These are phyloP conservation scores for Leccinum cinnamomeum DNA, from an alignment of 1,284 basidiomycete species.

Conservation along the genomic window DNA sequence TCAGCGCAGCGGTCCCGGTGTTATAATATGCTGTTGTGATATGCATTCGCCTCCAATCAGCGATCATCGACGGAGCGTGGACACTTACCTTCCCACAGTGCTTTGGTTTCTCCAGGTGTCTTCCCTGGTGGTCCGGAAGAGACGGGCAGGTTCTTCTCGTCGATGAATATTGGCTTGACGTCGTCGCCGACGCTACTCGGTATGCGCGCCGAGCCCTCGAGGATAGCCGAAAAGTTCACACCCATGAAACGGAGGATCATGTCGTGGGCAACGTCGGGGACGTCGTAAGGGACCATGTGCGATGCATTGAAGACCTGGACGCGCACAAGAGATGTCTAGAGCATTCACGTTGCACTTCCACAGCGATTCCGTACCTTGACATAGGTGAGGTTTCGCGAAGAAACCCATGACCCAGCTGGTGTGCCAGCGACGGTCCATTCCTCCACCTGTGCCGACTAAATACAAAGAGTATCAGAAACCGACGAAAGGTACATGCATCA, in stretches of 20 bases:
- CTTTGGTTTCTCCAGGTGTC: constrained; percentile 64
- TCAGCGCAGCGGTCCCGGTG: constrained; percentile 82
- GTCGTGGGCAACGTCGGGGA: constrained; percentile 88
- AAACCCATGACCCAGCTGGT: constrained; percentile 88
- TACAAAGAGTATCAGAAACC: not conserved
- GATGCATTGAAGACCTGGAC: constrained; percentile 81
- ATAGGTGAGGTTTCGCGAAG: constrained; percentile 90
- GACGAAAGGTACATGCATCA: not conserved
- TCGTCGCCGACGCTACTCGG: constrained; percentile 76
- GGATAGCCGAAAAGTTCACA: constrained; percentile 79
- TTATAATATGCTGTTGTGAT: constrained; percentile 80
- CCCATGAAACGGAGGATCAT: constrained; percentile 98
- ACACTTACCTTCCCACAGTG: constrained; percentile 80
- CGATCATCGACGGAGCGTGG: not conserved
- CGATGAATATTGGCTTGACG: constrained; percentile 57
- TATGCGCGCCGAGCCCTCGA: constrained; percentile 71
- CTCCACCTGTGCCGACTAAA: constrained; percentile 69
- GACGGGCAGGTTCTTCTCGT: constrained; percentile 40
- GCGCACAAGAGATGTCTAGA: not conserved
- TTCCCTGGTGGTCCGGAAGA: constrained; percentile 43
- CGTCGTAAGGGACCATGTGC: constrained; percentile 94
- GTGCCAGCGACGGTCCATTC: constrained; percentile 81
- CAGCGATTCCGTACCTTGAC: constrained; percentile 58
- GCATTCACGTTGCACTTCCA: not conserved
- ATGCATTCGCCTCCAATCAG: not conserved